Conservation (phyloP, 176 grass and related monocot genomes). For the Avena insularis region DNA sequence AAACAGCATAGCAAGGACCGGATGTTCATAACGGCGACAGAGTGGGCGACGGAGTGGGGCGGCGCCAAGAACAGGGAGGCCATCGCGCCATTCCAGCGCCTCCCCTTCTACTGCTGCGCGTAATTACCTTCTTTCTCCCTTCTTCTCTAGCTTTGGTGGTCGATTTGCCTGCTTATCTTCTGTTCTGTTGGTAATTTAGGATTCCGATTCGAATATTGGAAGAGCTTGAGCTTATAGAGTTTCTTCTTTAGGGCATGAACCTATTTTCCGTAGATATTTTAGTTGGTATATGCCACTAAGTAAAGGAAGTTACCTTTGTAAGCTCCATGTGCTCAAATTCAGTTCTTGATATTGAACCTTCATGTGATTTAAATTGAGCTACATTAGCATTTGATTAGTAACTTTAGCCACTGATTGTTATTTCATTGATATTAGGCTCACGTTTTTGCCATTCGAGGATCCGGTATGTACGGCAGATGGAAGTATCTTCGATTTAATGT, state of each 20-base stretch:
- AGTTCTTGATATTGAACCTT: neutral
- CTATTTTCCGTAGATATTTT: neutral
- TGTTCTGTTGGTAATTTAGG: conserved; percentile 17
- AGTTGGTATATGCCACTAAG: neutral
- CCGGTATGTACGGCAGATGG: conserved; percentile 86
- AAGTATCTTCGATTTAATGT: conserved; percentile 94
- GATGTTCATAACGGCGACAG: conserved; percentile 95
- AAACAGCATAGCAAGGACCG: conserved; percentile 99
- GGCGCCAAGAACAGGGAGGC: conserved; percentile 87
- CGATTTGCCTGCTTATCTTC: neutral
- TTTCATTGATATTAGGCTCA: conserved; percentile 61
- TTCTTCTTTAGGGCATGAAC: conserved; percentile 5
- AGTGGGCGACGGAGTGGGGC: conserved; percentile 98
- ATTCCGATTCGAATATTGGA: neutral
- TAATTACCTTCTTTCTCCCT: conserved; percentile 37
- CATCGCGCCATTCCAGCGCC: conserved; percentile 75
- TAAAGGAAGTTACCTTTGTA: neutral
- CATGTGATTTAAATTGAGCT: conserved; percentile 12
- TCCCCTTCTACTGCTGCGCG: conserved; percentile 99
- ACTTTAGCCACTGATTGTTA: conserved; percentile 32
- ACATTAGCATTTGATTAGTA: neutral
- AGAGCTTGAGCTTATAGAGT: conserved; percentile 42
- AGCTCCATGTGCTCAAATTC: conserved; percentile 31
- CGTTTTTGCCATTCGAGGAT: conserved; percentile 93
- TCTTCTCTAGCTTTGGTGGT: neutral